phyloP scores from a whole-genome alignment of 1,139 yeast species.

The Starmera stellimalicola region DNA sequence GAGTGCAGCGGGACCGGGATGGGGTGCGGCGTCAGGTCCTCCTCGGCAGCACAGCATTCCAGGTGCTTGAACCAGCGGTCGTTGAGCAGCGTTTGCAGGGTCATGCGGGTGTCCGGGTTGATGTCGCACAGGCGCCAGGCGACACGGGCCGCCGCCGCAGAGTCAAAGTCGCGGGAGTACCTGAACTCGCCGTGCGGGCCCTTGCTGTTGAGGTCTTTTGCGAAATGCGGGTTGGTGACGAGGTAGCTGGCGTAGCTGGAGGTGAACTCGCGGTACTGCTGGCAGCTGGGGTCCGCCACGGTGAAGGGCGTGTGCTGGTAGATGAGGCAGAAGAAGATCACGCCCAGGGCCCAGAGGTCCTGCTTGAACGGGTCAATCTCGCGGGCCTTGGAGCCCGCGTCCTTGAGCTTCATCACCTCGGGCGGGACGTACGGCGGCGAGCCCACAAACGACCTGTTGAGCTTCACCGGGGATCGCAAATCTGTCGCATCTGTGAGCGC shows the following conservation, averaged over 20 bases:
- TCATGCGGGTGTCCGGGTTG: slow-evolving; percentile 40
- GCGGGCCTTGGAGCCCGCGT: slow-evolving; percentile 19
- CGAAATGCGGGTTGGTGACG: slow-evolving; percentile 44
- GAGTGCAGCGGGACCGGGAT: too few relatives aligned
- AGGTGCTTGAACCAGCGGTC: slow-evolving; percentile 59
- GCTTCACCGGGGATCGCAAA: slow-evolving; percentile 35
- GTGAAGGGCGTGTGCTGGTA: slow-evolving; percentile 55
- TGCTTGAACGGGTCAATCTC: slow-evolving; percentile 55
- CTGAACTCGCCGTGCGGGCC: slow-evolving; percentile 67
- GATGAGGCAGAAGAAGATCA: slow-evolving; percentile 49
- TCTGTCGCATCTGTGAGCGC: slow-evolving; percentile 52
- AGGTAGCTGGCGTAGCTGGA: slow-evolving; percentile 42
- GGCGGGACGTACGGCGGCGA: slow-evolving; percentile 80
- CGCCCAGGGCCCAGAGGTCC: slow-evolving; percentile 70
- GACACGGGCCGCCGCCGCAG: slow-evolving; percentile 51
- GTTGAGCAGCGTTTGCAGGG: slow-evolving; percentile 40
- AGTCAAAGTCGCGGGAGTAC: slow-evolving; percentile 51
- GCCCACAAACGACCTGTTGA: slow-evolving; percentile 48
- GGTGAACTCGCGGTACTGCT: slow-evolving; percentile 48
- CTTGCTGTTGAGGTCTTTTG: slow-evolving; percentile 33
- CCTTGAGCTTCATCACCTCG: slow-evolving; percentile 50
- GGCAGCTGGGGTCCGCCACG: slow-evolving; percentile 39
- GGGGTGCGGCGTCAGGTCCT: slow-evolving; percentile 26
- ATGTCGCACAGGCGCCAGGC: slow-evolving; percentile 77
- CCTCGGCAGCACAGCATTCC: slow-evolving; percentile 55